A percentile compares a stretch with the other conserved stretches of the same genome.
Conservation (phyloP, 2,329 filamentous ascomycete genomes). For the Sclerotiophoma versabilis region DNA sequence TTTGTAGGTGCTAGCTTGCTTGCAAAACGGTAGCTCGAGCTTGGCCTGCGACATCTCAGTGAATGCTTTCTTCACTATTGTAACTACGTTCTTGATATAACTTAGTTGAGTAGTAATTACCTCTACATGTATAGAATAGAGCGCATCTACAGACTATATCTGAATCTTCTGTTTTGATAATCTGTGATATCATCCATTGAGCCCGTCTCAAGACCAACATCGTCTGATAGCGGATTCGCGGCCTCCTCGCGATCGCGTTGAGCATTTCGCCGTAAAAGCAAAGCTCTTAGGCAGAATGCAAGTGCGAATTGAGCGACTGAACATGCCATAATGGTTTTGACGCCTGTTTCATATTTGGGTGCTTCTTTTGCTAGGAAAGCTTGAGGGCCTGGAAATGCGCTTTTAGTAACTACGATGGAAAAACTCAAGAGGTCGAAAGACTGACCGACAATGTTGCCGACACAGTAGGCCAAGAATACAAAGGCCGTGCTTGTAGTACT, state of each 20-base stretch:
- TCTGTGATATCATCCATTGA: neutral
- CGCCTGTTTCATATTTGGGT: constrained; percentile 60
- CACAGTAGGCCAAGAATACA: constrained; percentile 56
- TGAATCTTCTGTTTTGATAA: neutral
- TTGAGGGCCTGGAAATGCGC: constrained; percentile 39
- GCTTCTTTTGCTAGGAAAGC: constrained; percentile 56
- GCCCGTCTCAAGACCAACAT: neutral
- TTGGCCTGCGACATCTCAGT: too few relatives aligned
- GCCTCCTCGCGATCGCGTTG: neutral
- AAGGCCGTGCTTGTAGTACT: constrained; percentile 56
- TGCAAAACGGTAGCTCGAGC: too few relatives aligned
- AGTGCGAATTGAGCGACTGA: constrained; percentile 53
- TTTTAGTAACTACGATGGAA: neutral
- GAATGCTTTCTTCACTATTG: too few relatives aligned
- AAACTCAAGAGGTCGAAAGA: neutral
- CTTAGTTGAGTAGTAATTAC: too few relatives aligned
- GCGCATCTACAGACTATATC: neutral
- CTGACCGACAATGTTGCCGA: constrained; percentile 54
- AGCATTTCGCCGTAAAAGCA: neutral
- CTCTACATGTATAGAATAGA: too few relatives aligned
- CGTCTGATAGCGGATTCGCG: neutral
- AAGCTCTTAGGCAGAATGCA: constrained; percentile 21
- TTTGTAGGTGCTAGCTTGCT: too few relatives aligned
- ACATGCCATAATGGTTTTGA: constrained; percentile 59
- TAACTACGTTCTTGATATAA: too few relatives aligned